Evolutionary conservation across 108 stramenopile genomes (phyloP), one percentile per base, ranked within the genome.

Genomic region (Nitzschia palea): DNA sequence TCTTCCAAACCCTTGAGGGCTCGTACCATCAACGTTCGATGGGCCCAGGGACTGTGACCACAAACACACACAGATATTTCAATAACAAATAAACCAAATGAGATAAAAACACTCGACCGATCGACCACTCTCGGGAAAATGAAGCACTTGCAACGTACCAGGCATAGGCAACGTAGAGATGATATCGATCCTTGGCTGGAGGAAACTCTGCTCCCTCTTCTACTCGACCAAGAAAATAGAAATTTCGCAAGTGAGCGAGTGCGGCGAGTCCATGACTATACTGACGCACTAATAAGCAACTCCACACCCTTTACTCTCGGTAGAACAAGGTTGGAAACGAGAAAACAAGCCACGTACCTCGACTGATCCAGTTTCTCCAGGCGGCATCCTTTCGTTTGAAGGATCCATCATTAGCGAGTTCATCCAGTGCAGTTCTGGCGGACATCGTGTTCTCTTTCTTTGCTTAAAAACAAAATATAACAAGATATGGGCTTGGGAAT

Each of bases 1-100:
- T 92, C 88, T 32, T 97, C 82, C n/a, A 98, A 70, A 15, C 95
- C 95, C 50, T 95, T 90, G 20, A 97, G 70, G 8, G 71, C 71
- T 47, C 88, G 74, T 23, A 79, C 71, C 4, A 90, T 70, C 30
- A 87, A 57, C 15, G 82, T 79, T 17, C 97, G 73, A 68, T 91
- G 83, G 55, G 83, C 86, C 86, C 86, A 86, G 10, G 82, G 81
- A 52, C 84, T 81, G 34, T 3, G 15, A 60, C 5, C 15, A 8
- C 26, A 6, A 55, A 32, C 28, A 32, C 31, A 55, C 6, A 15
- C 22, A 29, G 18, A 29, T 10, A 55, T 9, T 25, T 3, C 23
- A 27, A 31, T 3, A 29, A 17, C 31, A 55, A 31, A 28, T 4
- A 6, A 55, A 12, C 12, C 8, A 14, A 42, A 55, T 17, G 5